phyloP scores from a whole-genome alignment of 257 asterid species.

The Galeopsis tetrahit region DNA sequence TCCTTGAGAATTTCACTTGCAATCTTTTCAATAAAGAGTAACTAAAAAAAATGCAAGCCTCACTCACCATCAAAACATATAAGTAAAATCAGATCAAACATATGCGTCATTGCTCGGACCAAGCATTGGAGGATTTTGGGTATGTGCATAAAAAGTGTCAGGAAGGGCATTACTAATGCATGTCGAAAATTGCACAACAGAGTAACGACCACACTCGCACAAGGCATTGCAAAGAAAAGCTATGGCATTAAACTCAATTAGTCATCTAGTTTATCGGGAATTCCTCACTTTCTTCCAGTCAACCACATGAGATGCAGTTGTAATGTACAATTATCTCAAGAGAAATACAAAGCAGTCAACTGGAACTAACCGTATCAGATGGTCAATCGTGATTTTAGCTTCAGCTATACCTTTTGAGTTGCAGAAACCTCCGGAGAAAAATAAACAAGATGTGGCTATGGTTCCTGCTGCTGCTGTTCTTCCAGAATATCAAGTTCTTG shows the following conservation, averaged over 20 bases:
- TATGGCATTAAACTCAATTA: too few species aligned
- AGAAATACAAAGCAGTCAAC: slow-evolving; percentile 14
- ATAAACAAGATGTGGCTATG: slow-evolving; percentile 37
- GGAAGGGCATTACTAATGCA: too few species aligned
- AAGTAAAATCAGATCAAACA: not conserved
- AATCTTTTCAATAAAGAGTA: not conserved
- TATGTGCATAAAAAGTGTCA: too few species aligned
- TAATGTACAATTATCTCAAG: not conserved
- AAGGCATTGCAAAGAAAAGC: not conserved
- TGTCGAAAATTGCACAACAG: too few species aligned
- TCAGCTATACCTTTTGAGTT: slow-evolving; percentile 34
- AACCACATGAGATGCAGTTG: slow-evolving; percentile 10
- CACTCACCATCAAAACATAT: not conserved
- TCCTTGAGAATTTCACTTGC: not conserved
- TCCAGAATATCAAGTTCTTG: slow-evolving; percentile 59
- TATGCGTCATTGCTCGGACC: too few species aligned
- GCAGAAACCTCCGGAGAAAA: slow-evolving; percentile 44
- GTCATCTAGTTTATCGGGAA: not conserved
- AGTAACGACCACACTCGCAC: too few species aligned
- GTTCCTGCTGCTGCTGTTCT: slow-evolving; percentile 42
- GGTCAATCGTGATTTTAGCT: slow-evolving; percentile 11
- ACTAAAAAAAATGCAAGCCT: not conserved
- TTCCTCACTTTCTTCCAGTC: not conserved
- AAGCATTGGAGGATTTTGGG: too few species aligned
- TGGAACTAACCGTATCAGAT: slow-evolving; percentile 37